Conservation (phyloP, 192 early-diverging fungal species). For the Coemansia sp. region DNA sequence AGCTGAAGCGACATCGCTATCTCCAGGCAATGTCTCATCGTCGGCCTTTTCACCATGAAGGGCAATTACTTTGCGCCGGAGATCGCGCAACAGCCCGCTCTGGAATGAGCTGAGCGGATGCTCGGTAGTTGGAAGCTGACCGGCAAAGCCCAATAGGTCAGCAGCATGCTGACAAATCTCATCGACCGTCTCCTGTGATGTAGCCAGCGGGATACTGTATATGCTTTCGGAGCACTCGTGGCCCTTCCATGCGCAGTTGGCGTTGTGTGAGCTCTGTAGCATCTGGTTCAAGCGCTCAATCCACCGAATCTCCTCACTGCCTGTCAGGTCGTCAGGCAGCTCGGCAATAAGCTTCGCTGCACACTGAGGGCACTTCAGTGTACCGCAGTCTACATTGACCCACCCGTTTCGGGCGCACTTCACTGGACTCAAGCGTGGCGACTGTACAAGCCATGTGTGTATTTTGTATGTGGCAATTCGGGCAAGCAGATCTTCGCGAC, state of each 20-base stretch:
- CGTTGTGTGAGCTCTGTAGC: conserved; percentile 44
- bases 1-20: conserved; percentile 13
- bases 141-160: conserved; percentile 19
- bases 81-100: conserved; percentile 26
- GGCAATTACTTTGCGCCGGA: conserved; percentile 1
- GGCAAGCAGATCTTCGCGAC: conserved; percentile 39
- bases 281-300: conserved; percentile 37
- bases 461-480: conserved; percentile 51
- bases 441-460: conserved; percentile 50
- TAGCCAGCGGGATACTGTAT: conserved; percentile 36
- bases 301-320: conserved; percentile 36
- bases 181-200: conserved; percentile 35
- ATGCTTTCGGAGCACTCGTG: conserved; percentile 27
- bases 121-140: conserved; percentile 15
- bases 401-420: conserved; percentile 51
- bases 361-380: conserved; percentile 43
- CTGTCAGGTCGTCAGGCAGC: conserved; percentile 34
- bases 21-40: neutral
- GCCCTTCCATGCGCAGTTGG: conserved; percentile 40
- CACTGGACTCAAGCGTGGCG: conserved; percentile 37
- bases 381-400: conserved; percentile 48
- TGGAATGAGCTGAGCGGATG: conserved; percentile 48
- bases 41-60: neutral
- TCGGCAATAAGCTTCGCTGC: conserved; percentile 42
- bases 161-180: conserved; percentile 37